phyloP scores from a whole-genome alignment of 495 filamentous ascomycete species.

The Geoglossum glabrum region DNA sequence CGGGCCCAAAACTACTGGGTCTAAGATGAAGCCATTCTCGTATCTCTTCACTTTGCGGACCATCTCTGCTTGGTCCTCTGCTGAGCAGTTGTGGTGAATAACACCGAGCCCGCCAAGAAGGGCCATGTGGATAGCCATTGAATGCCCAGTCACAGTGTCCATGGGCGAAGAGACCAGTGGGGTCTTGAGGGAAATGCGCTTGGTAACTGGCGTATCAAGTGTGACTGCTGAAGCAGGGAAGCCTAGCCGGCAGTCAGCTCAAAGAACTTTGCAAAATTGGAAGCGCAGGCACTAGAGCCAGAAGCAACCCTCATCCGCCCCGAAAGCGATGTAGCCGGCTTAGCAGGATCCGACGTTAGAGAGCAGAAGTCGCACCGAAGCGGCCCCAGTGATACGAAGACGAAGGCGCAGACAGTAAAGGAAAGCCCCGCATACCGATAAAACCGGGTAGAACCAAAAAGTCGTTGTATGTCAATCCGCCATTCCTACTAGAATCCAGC shows the following conservation, averaged over 20 bases:
- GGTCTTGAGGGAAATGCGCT: slow-evolving; percentile 81
- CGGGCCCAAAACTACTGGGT: slow-evolving; percentile 81
- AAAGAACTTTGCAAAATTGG: not conserved
- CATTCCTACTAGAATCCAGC: slow-evolving; percentile 67
- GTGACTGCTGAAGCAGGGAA: slow-evolving; percentile 81
- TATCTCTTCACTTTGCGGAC: slow-evolving; percentile 97
- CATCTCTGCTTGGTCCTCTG: slow-evolving; percentile 94
- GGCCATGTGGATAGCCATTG: slow-evolving; percentile 99
- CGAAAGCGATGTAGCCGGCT: not conserved
- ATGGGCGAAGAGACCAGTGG: slow-evolving; percentile 94
- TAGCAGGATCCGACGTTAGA: not conserved
- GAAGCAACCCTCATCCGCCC: not conserved
- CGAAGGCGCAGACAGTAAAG: not conserved
- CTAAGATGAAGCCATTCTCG: slow-evolving; percentile 96
- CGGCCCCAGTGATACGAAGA: not conserved
- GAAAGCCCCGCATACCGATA: slow-evolving; percentile 28
- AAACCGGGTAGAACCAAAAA: slow-evolving; percentile 48
- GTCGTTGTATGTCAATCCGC: slow-evolving; percentile 76
- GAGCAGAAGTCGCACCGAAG: not conserved
- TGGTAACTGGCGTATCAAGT: slow-evolving; percentile 82
- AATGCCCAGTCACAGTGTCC: slow-evolving; percentile 98
- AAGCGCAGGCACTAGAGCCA: not conserved
- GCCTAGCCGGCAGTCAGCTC: slow-evolving; percentile 20
- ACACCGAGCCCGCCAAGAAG: slow-evolving; percentile 90
- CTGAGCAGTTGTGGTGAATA: slow-evolving; percentile 97